Evolutionary conservation across 148 eudicot species (phyloP).

Genomic region (Nepenthes gracilis): DNA sequence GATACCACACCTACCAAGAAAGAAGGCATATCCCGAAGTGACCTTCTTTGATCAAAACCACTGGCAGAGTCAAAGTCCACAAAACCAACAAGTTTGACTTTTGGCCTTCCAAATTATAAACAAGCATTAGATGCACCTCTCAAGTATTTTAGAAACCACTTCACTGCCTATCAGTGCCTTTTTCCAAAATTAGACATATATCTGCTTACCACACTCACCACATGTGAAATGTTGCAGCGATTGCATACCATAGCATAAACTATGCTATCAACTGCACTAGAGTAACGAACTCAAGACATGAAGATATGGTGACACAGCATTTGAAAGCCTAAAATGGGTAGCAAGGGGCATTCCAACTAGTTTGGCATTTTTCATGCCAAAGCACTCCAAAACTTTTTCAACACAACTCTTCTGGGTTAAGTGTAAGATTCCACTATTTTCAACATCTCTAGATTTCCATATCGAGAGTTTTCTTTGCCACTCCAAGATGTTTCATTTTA

Average conservation of each 20-base stretch:
- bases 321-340: not conserved
- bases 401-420: not conserved
- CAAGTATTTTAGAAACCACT: not conserved
- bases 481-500: not conserved
- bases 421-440: not conserved
- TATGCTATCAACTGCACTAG: not conserved
- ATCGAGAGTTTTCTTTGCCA: not conserved
- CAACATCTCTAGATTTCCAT: not conserved
- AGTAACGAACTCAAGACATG: not conserved
- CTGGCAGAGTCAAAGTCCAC: not conserved
- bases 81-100: not conserved
- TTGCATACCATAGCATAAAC: not conserved
- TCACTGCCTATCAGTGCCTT: not conserved
- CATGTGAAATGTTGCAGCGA: not conserved
- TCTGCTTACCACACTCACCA: not conserved
- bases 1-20: not conserved
- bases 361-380: not conserved
- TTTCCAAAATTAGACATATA: not conserved
- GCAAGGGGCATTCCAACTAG: not conserved
- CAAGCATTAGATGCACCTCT: not conserved
- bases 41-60: not conserved
- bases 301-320: not conserved
- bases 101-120: not conserved
- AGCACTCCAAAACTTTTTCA: not conserved
- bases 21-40: not conserved